These are phyloP conservation scores for Eremomyces bilateralis DNA, from an alignment of 495 filamentous ascomycete genomes.

Conservation along the genomic window DNA sequence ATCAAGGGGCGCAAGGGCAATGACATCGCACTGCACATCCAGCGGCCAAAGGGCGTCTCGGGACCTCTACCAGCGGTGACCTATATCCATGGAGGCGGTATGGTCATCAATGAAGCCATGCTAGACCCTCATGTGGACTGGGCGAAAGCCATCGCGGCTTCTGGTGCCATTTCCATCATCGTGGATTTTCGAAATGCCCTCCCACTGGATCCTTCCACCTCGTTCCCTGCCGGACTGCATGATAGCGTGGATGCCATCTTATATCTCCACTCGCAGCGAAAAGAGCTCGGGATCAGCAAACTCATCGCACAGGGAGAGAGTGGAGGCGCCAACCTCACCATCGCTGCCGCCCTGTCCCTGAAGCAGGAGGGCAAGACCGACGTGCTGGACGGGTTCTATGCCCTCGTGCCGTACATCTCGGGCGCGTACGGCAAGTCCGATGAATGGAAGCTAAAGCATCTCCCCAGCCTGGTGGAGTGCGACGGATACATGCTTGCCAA, in stretches of 20 bases:
- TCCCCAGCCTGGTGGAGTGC: conserved; percentile 8
- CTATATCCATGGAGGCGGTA: conserved; percentile 3
- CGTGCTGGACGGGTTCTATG: conserved; percentile 8
- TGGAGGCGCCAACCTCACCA: conserved; percentile 8
- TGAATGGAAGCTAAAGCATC: conserved; percentile 4
- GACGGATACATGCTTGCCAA: conserved; percentile 8
- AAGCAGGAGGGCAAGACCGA: conserved; percentile 7
- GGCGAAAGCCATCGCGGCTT: conserved; percentile 3
- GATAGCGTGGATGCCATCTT: conserved; percentile 7
- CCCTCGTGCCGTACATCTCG: conserved; percentile 7
- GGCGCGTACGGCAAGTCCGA: conserved; percentile 3
- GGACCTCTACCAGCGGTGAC: neutral
- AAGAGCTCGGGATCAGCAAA: conserved; percentile 6
- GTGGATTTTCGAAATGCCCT: conserved; percentile 12
- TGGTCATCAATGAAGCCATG: conserved; percentile 6
- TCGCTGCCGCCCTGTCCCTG: conserved; percentile 5
- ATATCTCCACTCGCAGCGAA: conserved; percentile 4
- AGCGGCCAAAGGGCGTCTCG: neutral
- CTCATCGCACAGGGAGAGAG: conserved; percentile 9
- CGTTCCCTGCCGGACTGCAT: conserved; percentile 10
- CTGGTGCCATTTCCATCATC: conserved; percentile 6
- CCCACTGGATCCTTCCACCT: too few species aligned
- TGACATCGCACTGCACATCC: neutral
- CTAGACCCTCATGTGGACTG: conserved; percentile 5
- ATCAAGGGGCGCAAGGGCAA: neutral